Base-by-base conservation (phyloP, 805 yeast species). In the Candida ascalaphidarum region DNA sequence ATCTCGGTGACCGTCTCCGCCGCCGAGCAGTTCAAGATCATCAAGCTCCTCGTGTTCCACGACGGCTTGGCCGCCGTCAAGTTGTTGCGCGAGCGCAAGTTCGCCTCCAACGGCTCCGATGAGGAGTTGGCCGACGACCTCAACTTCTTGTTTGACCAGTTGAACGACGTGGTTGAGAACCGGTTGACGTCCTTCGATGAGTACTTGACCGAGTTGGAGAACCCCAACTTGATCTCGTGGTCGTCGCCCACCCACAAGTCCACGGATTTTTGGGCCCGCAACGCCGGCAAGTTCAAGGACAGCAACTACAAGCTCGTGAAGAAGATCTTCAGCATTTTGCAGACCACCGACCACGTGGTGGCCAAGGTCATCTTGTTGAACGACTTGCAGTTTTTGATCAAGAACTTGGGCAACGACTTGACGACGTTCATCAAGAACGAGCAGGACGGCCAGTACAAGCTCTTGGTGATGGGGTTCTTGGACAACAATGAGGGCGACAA, bases 111-210 rank as follows among this genome's bases (percentile, higher is more conserved):
- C 39, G 62, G 61, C 15, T 54, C 64, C 29, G 98, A 92, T 52
- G 92, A 84, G 37, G 98, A 92, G 52, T 71, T 92, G 43, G 72
- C 81, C 26, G 63, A 61, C 12, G 96, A 86, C 51, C 70, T 92
- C 41, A 63, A 60, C 14, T 50, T 58, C 18, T 62, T 92, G 39
- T 59, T 66, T 33, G 73, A 65, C 20, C 61, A 64, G n/a, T 68
- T 89, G 39, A 75, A 74, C 37, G 81, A 75, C 17, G 79, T 84
- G 27, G 86, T 80, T 36, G 71, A 77, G 27, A 51, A 49, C 28
- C 75, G 73, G 40, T 71, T 92, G 62, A 80, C 96, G 4, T 85
- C 95, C 1, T 83, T 89, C 52, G 97, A 92, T 48, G 96, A 88
- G 52, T 92, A 89, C 52, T 65, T 72, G 44, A 75, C 84, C 26